Evolutionary conservation across 1,284 basidiomycete species (phyloP), one percentile per base, ranked within the genome.

Genomic region (Heterobasidion occidentale): DNA sequence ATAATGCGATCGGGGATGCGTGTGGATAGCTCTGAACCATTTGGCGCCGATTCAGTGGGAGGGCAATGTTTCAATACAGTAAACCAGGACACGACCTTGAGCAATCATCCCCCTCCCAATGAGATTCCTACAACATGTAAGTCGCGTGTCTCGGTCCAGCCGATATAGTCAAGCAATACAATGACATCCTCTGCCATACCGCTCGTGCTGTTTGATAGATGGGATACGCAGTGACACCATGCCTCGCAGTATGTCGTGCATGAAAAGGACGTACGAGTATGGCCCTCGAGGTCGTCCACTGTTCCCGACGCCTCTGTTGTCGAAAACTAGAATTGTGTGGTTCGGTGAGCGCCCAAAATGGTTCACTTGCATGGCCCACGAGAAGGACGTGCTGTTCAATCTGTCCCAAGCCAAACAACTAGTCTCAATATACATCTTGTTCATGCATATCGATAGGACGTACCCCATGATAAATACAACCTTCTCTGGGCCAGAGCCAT

Each of bases 71-170:
- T 46, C 34, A 17, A 45, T 45, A 45, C 42, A 14, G 14, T 14
- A 8, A 17, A 17, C 17, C 42, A 51, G 44, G 19, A 9, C 57
- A 63, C 14, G 64, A 83, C 88, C 86, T 74, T 87, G 84, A 0
- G 87, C 80, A 57, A 93, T 92, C 91, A 93, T 93, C 15, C 92
- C 92, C 92, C 92, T 7, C 92, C 93, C 52, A 95, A 74, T 47
- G 88, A 91, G 11, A 87, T 74, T 1, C 93, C 91, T 14, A 93
- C 85, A 17, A 95, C 69, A 63, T 94, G 84, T 1, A 94, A 51
- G 46, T 77, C 78, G 8, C 77, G 74, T 44, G 79, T 68, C 9
- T 66, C 74, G 0, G 77, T 88, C 92, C 92, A 95, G 0, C 80
- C 84, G 2, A 94, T 60, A 61, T 83, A 78, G 60, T 93, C 77